Evolutionary conservation across 179 eudicot species (phyloP), one percentile per base, ranked within the genome.

Genomic region (Actinidia arguta): DNA sequence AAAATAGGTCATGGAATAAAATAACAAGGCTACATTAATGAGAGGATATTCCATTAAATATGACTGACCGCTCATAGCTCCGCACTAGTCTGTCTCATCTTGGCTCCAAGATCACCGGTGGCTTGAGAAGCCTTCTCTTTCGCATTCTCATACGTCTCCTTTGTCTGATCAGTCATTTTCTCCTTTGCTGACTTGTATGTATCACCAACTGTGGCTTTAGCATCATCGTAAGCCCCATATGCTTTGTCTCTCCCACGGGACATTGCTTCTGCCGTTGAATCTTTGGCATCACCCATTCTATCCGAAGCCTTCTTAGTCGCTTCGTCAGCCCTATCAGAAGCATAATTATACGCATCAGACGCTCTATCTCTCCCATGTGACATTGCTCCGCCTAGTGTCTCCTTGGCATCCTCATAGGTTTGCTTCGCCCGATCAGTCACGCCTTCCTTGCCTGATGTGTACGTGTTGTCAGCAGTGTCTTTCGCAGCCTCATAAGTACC

Each of bases 341-440:
- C 85, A 54, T 42, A 76, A 25, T 59, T 42, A 51, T 70, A 82
- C 11, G 66, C 76, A 50, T 82, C 76, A 44, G 62, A 74, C 10
- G 82, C 84, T 44, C 46, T 84, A 44, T 80, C 86, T 56, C 74
- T 79, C 62, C 73, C 84, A 16, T 25, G 56, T 24, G 68, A 73
- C 25, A 70, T 44, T 17, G 78, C 54, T 8, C 47, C 83, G 20
- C 3, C 61, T 44, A 73, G 25, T 1, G 22, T 82, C 82, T 83
- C 89, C 62, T 89, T 89, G 17, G 88, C 88, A 8, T 80, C 81
- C 79, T 89, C 91, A 14, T 78, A 81, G 1, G 75, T 81, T 39
- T 50, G 73, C 75, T 78, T 84, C 11, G 84, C 80, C 24, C 80
- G 58, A 8, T 84, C 82, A 20, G 69, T 72, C 84, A 79, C 59